Conservation (phyloP, 1,139 yeast genomes). For the Casaregolazyma lundiana region DNA sequence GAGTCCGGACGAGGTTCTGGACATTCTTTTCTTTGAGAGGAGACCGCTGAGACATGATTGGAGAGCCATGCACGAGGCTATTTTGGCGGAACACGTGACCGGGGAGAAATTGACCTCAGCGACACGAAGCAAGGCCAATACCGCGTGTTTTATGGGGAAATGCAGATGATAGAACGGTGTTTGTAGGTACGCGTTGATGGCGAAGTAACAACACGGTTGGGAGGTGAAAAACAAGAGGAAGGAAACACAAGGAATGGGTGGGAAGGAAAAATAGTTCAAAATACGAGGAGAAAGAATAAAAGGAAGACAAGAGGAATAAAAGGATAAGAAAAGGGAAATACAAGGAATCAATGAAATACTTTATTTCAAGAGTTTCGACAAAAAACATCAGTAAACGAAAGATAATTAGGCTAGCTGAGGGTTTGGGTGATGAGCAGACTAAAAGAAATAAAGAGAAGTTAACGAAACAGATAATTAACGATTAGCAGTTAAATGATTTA, state of each 20-base stretch:
- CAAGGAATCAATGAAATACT: too few species aligned
- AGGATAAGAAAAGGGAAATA: too few species aligned
- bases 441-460: too few species aligned
- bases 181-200: neutral
- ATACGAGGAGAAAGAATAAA: neutral
- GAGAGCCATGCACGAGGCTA: neutral
- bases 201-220: neutral
- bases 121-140: neutral
- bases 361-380: too few species aligned
- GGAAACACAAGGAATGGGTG: neutral
- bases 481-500: too few species aligned
- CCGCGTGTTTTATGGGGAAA: neutral
- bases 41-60: slow-evolving; percentile 9
- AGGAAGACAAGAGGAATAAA: neutral
- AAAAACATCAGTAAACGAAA: too few species aligned
- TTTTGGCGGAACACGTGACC: neutral
- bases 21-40: slow-evolving; percentile 18
- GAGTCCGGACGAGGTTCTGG: slow-evolving; percentile 8
- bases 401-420: too few species aligned
- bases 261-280: neutral
- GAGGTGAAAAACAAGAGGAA: too few species aligned
- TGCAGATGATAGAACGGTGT: neutral
- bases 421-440: too few species aligned
- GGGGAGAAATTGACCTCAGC: neutral
- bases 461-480: too few species aligned